Percentiles rank a stretch among this genome's conserved stretches.
These are phyloP conservation scores for Coemansia sp. DNA, from an alignment of 192 early-diverging fungal genomes.

Conservation along the genomic window DNA sequence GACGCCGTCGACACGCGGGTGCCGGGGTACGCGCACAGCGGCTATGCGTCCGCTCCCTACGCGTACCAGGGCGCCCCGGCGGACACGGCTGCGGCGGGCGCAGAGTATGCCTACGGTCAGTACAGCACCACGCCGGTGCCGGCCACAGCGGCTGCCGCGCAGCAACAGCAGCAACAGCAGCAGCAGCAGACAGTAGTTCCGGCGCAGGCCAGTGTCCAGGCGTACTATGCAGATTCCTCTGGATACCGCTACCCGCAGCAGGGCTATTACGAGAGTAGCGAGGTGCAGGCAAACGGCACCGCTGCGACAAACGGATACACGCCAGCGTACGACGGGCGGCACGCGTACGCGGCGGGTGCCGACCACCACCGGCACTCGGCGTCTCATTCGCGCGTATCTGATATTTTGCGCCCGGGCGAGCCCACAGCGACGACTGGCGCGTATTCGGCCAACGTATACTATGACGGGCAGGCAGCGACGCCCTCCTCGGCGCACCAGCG, in stretches of 20 bases:
- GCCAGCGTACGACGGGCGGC: neutral
- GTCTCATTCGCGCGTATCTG: conserved; percentile 16
- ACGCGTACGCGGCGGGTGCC: neutral
- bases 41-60: neutral
- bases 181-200: neutral
- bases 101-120: neutral
- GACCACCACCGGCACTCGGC: conserved; percentile 14
- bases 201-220: neutral
- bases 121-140: neutral
- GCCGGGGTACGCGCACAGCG: neutral
- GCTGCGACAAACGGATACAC: conserved; percentile 2
- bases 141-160: neutral
- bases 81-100: neutral
- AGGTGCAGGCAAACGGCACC: neutral
- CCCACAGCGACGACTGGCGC: no score
- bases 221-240: neutral
- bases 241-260: conserved; percentile 2
- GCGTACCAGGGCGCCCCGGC: conserved; percentile 1
- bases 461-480: conserved; percentile 3
- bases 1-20: neutral
- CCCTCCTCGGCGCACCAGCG: conserved; percentile 2
- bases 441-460: no score
- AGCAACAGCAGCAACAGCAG: neutral
- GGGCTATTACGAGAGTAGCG: conserved; percentile 3
- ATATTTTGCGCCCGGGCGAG: conserved; percentile 12